Base-by-base conservation (phyloP, 1,284 basidiomycete species). In the Austroboletus niveus region DNA sequence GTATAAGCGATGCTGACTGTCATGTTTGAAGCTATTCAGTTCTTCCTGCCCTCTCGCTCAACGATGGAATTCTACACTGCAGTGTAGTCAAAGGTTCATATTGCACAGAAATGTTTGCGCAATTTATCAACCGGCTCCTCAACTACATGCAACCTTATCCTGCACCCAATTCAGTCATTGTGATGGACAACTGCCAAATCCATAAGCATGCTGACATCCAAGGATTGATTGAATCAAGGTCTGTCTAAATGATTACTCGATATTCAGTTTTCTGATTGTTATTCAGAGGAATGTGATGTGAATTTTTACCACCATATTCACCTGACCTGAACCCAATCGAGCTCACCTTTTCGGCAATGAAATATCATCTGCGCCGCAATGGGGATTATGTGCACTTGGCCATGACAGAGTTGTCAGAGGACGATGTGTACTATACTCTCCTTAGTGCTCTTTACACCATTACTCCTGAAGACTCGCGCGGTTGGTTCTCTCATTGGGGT, bases 91-190 rank as follows among this genome's bases (percentile, higher is more conserved):
- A 57, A 20, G 54, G 53, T 1, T 56, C 46, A 1, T 56, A 52
- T 8, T 51, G 35, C 14, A 55, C 42, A 1, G 38, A 20, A 0
- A 43, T 17, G 0, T 56, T 55, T 17, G 24, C 3, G 4, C 0
- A 2, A 1, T 56, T 55, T 17, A 42, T 56, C 5, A 1, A 42
- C 27, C 0, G 2, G 2, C 11, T 52, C 0, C 49, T 54, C n/a
- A 20, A 45, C 89, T 71, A n/a, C 15, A 77, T 81, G 59, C 84
- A 85, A 10, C 85, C 85, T 2, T 41, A 72, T 76, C 34, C 82
- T 66, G 59, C 83, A 79, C 48, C 75, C 64, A 17, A 76, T 56
- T 1, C 49, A 4, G 44, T 51, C 5, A 40, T 51, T 5, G 27
- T 51, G 6, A 51, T 51, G 38, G 49, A 51, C 15, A 51, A 51